A percentile compares a stretch with the other conserved stretches of the same genome.
Evolutionary conservation across 116 monocot genomes (phyloP).

Genomic region (Posidonia oceanica): DNA sequence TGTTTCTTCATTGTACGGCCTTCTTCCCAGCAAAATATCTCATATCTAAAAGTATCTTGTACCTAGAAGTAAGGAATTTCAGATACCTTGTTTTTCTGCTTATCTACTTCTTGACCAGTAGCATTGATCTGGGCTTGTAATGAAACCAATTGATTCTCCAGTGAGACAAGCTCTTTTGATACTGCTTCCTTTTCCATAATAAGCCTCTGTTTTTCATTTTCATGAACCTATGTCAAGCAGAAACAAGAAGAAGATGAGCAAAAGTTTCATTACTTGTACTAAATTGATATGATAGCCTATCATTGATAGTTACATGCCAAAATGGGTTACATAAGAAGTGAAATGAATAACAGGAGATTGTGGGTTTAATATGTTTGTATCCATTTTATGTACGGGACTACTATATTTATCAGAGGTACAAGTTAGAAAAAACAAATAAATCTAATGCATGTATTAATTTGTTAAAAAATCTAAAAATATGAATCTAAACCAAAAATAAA

Average conservation of each 20-base stretch:
- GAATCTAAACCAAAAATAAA: too few species aligned
- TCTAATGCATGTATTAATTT: too few species aligned
- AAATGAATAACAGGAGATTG: background rate
- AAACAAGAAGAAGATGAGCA: background rate
- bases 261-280: background rate
- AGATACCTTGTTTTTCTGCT: constrained; percentile 53
- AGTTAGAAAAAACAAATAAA: background rate
- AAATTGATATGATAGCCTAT: background rate
- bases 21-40: background rate
- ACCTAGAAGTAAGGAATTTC: background rate
- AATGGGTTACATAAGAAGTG: background rate
- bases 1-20: background rate
- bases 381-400: background rate
- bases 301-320: background rate
- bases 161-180: constrained; percentile 46
- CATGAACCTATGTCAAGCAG: constrained; percentile 43
- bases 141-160: constrained; percentile 61
- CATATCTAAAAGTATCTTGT: background rate
- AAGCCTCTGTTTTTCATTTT: constrained; percentile 72
- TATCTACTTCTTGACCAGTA: constrained; percentile 41
- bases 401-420: background rate
- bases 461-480: too few species aligned
- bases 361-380: background rate
- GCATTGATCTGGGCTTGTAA: constrained; percentile 42
- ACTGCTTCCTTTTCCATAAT: constrained; percentile 92